Percentiles rank a stretch among this genome's conserved stretches.
phyloP scores from a whole-genome alignment of 208 protist genomes.

The Naegleria lovaniensis region DNA sequence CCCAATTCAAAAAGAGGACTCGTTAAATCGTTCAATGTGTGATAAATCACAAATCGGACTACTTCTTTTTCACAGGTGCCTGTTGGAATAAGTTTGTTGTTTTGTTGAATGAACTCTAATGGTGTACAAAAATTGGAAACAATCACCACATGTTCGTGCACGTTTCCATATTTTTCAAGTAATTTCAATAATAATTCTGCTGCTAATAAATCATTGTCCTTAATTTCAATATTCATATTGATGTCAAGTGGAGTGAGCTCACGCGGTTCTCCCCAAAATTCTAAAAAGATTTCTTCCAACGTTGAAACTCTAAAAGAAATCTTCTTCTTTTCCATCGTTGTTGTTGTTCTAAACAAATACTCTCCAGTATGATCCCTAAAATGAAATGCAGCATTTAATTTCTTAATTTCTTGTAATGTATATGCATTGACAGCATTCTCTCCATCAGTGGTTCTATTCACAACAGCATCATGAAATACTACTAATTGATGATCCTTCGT shows the following conservation, averaged over 20 bases:
- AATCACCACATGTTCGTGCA: neutral
- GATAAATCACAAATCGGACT: neutral
- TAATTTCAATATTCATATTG: constrained; percentile 29
- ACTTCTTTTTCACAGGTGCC: neutral
- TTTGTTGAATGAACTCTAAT: neutral
- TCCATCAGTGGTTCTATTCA: constrained; percentile 9
- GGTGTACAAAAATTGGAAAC: neutral
- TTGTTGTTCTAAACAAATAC: neutral
- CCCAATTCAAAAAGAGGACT: neutral
- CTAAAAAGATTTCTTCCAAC: neutral
- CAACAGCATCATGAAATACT: neutral
- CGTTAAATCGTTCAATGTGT: neutral
- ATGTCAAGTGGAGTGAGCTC: neutral
- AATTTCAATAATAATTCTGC: neutral
- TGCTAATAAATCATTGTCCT: neutral
- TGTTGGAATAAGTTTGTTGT: neutral
- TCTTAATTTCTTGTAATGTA: neutral
- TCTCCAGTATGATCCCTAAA: neutral
- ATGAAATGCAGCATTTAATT: neutral
- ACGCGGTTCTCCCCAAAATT: neutral
- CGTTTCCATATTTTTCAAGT: neutral
- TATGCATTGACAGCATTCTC: neutral
- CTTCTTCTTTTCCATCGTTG: neutral
- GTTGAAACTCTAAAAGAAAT: no score
- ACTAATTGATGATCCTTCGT: constrained; percentile 12